These are phyloP conservation scores for Pleurotus giganteus DNA, from an alignment of 768 basidiomycete genomes.

Conservation along the genomic window DNA sequence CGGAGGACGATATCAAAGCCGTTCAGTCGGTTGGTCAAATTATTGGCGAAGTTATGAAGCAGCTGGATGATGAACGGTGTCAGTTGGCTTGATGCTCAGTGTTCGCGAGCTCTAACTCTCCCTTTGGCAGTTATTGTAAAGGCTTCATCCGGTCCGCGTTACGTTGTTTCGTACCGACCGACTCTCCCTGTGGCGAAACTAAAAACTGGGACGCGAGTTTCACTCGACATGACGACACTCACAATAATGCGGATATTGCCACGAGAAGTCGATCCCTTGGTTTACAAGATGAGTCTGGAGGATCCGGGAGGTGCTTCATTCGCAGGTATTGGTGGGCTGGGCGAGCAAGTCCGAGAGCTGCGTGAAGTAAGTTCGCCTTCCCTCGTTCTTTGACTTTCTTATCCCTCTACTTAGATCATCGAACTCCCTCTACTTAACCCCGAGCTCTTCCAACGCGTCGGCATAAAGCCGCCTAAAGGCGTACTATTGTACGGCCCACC, in stretches of 20 bases:
- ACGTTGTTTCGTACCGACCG: constrained; percentile 96
- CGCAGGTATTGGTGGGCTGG: constrained; percentile 93
- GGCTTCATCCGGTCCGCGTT: constrained; percentile 96
- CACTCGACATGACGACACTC: constrained; percentile 98
- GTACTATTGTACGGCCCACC: constrained; percentile 96
- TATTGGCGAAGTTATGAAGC: constrained; percentile 98
- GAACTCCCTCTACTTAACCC: constrained; percentile 93
- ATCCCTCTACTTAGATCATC: constrained; percentile 62
- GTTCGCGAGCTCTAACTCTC: neutral
- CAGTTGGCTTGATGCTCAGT: constrained; percentile 26
- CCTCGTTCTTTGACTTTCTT: neutral
- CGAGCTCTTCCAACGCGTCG: constrained; percentile 92
- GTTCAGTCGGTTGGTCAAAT: constrained; percentile 99
- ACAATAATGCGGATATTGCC: constrained; percentile 99
- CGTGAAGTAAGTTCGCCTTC: constrained; percentile 65
- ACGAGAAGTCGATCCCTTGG: constrained; percentile 94
- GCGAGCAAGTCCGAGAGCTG: constrained; percentile 95
- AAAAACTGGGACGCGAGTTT: constrained; percentile 92
- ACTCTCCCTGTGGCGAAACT: constrained; percentile 89
- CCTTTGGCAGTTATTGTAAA: constrained; percentile 85
- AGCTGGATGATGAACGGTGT: constrained; percentile 97
- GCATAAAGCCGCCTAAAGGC: constrained; percentile 95
- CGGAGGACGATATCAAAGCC: constrained; percentile 98
- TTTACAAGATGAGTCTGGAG: constrained; percentile 99
- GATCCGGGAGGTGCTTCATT: constrained; percentile 95